Base-by-base conservation (phyloP, 352 stramenopile species). In the Globisporangium irregulare region DNA sequence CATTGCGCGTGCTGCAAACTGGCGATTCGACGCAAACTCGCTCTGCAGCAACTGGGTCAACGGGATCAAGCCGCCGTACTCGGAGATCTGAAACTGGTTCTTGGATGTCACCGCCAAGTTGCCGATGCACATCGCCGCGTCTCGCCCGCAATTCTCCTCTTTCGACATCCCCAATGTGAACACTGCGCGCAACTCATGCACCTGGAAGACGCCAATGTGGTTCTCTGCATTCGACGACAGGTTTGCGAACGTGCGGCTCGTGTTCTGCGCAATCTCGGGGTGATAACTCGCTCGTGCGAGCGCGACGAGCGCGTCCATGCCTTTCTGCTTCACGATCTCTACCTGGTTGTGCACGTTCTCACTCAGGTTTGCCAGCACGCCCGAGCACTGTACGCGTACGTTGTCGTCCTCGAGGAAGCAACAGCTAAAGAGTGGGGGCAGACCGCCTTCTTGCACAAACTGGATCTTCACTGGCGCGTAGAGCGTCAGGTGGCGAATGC, bases 211-310 rank as follows among this genome's bases (percentile, higher is more conserved):
- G 0, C 80, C 86, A 15, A 94, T 73, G 51, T 97, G 90, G 68
- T 98, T 98, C 62, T 98, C 93, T 1, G 91, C 79, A 57, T 98
- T 97, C 59, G 92, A 95, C 8, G 93, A 97, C 38, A 99, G 68
- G 51, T 95, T 95, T 7, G 90, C 92, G 66, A 98, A 97, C 34
- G 86, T 74, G 24, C 94, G 89, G 32, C 93, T 96, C 57, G 90
- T 92, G 71, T 98, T 84, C 14, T 91, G 79, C n/a, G 90, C 87
- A 22, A 97, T 94, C 62, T 93, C 83, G 7, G 71, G 50, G 71
- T 94, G 78, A 57, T 95, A 72, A 29, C 79, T 77, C 50, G 89
- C 84, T 32, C 77, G 76, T 22, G 74, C 71, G 15, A 97, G 86
- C 41, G 75, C 82, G 22, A 89, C 85, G 8, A 97, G 86, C 3